Evolutionary conservation across 805 yeast genomes (phyloP), one percentile per base, ranked within the genome.

Genomic region (Wickerhamomyces xylosicus): DNA sequence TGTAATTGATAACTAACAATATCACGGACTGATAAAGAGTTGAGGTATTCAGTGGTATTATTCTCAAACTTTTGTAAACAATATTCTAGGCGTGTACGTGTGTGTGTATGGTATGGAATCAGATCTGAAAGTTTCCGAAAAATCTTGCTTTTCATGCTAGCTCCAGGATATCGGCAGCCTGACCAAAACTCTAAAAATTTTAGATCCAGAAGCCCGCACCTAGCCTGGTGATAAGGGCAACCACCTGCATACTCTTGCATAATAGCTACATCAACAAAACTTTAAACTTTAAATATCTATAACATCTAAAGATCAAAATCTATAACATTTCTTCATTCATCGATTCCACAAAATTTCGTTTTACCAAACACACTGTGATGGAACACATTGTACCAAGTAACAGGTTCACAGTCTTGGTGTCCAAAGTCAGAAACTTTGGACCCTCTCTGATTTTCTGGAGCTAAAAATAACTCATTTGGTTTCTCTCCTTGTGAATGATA

Each of bases 301-400:
- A n/a, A n/a, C n/a, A n/a, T n/a, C n/a, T n/a, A n/a, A n/a, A n/a
- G n/a, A n/a, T n/a, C n/a, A n/a, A n/a, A n/a, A n/a, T n/a, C n/a
- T n/a, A n/a, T n/a, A n/a, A n/a, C n/a, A n/a, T n/a, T n/a, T 4
- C 6, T 6, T 31, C 29, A 25, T 9, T 11, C 14, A 25, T 25
- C 15, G 27, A 51, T 36, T 18, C 47, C 49, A 42, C 64, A 58
- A 41, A 60, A 52, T 25, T 52, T 51, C 17, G 60, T 70, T 36
- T 62, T 65, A 0, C 77, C 77, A 49, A 71, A 72, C 7, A 72
- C 57, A 37, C 72, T 63, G 40, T 69, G 69, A 44, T 64, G 74
- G 43, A 74, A 67, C 0, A 72, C 64, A 40, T 66, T 71, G 44
- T 52, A 64, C 78, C 78, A 72, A 0, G 76, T 72, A 10, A 73